Evolutionary conservation across 1,284 basidiomycete species (phyloP), one percentile per base, ranked within the genome.

Genomic region (Papiliotrema flavescens): DNA sequence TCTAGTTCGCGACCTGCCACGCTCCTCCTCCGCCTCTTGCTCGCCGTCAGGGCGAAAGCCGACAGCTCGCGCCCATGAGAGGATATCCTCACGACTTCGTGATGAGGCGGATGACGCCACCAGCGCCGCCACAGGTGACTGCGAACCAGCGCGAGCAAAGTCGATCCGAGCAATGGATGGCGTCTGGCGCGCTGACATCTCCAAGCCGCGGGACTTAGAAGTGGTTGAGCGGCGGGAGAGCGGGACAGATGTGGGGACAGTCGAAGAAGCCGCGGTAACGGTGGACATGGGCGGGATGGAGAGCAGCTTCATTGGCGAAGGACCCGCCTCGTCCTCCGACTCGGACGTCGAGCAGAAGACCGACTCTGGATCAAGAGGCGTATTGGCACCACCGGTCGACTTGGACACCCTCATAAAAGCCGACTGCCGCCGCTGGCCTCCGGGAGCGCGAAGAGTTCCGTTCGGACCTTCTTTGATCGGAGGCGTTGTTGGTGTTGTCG

Each of bases 71-170:
- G 72, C 65, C 73, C 73, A 75, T 32, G 61, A 65, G 43, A 75
- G 68, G 50, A 75, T 75, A 47, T 75, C 73, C 41, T 75, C 73
- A 11, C 73, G 57, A 52, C 69, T 71, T 26, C 68, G 61, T 1
- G 73, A 75, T 11, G 67, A 70, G 7, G 66, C 65, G 1, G 71
- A 72, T 14, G 69, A 64, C 23, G 67, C 69, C 6, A 68, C 61
- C 54, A 73, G 56, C 9, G 63, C 64, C 9, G 69, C 63, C 9
- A 72, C 69, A 11, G 66, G 66, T 6, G 56, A 59, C 11, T 55
- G 59, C 14, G 65, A 60, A 0, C 36, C 48, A 11, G 19, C 44
- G 13, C 50, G 40, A 8, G 13, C 39, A 32, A 32, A 13, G 24
- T n/a, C 37, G 4, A 14, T 5, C 6, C 24, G n/a, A n/a, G 23